Base-by-base conservation (phyloP, 2,329 filamentous ascomycete genomes). In the Ophidiomyces ophidiicola region DNA sequence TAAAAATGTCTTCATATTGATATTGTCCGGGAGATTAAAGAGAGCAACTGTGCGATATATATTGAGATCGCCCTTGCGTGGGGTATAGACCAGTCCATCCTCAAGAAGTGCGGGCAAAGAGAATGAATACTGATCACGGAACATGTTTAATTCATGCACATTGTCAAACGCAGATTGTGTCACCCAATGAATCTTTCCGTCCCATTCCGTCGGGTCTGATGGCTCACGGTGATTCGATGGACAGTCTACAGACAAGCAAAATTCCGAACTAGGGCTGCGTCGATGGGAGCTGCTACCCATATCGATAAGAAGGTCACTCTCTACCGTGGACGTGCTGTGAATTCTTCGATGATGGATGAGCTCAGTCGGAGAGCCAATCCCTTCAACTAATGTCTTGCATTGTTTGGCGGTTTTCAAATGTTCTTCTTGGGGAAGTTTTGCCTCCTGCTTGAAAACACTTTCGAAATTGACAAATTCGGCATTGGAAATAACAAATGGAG, bases 41-140 rank as follows among this genome's bases (percentile, higher is more conserved):
- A 59, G 48, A 12, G 44, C 49, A 20, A 58, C 47, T 2, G 56
- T 57, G 15, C 57, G 53, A 38, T 55, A 55, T 3, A 46, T 42
- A 29, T 58, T 47, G 3, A 32, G 35, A 12, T 57, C 52, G 2
- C 23, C 12, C 25, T 32, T 19, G 3, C 42, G 32, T 4, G 56
- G 56, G 0, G 51, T 44, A 32, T 54, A 59, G 26, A 56, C 49
- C n/a, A 60, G 44, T 1, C 54, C 55, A 14, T 56, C 55, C 32
- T 56, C 51, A 34, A 55, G 56, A 7, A 56, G 30, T 43, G 46
- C 49, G 15, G 46, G 46, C 7, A 50, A 19, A 18, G 26, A 7
- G 8, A 32, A 39, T 12, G 28, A 10, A 15, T 37, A 26, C 2
- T 34, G 12, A 11, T 12, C 11, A 26, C 11, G 15, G 21, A 6